Evolutionary conservation across 1,284 basidiomycete genomes (phyloP).

Genomic region (Tilletia indica): DNA sequence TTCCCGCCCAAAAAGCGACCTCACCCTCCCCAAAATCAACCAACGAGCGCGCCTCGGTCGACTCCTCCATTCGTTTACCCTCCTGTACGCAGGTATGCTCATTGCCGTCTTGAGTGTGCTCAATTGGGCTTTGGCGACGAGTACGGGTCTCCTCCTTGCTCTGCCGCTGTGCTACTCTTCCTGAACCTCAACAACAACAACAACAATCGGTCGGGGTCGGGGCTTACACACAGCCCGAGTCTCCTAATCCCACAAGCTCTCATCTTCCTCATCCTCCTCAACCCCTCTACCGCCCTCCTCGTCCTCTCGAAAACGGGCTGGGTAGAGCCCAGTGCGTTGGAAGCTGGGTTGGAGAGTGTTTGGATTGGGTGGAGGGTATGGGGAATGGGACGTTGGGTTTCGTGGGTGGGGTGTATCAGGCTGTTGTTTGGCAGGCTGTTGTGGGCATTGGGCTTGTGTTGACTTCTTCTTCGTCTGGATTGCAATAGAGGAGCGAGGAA

Average conservation of each 20-base stretch:
- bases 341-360: neutral
- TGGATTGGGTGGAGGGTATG: conserved; percentile 14
- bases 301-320: neutral
- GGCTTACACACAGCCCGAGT: too few species aligned
- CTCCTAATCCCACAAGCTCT: too few species aligned
- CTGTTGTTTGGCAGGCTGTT: conserved; percentile 13
- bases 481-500: too few species aligned
- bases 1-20: neutral
- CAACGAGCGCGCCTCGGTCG: conserved; percentile 23
- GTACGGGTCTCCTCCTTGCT: conserved; percentile 22
- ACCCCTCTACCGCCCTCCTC: neutral
- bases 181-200: neutral
- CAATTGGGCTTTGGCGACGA: conserved; percentile 43
- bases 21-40: neutral
- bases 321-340: neutral
- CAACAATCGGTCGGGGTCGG: neutral
- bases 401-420: conserved; percentile 1
- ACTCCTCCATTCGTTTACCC: conserved; percentile 41
- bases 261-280: neutral
- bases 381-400: neutral
- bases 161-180: conserved; percentile 21
- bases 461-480: too few species aligned
- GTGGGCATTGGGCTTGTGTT: neutral
- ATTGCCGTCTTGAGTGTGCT: conserved; percentile 39
- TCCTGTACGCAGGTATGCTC: conserved; percentile 44